phyloP scores from a whole-genome alignment of 139 green algal species.

The Ostreobium quekettii region DNA sequence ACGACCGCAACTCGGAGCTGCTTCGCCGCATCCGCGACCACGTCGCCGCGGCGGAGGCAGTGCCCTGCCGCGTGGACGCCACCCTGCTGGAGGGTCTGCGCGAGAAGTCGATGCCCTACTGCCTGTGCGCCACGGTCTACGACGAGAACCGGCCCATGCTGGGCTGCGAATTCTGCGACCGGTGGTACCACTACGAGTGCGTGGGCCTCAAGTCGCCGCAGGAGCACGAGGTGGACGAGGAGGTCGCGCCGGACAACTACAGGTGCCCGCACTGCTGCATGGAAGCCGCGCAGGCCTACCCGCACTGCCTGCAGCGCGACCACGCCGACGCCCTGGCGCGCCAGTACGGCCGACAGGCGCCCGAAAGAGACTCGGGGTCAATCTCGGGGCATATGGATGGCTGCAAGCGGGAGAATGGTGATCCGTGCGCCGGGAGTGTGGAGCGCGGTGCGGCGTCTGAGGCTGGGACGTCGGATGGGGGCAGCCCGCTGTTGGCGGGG shows the following conservation, averaged over 20 bases:
- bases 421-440: no score
- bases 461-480: no score
- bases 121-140: slow-evolving; percentile 2
- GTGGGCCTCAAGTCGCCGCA: no score
- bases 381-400: no score
- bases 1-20: neutral
- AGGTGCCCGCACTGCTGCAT: slow-evolving; percentile 10
- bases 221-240: no score
- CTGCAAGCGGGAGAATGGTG: no score
- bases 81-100: slow-evolving; percentile 5
- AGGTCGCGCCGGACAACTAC: neutral
- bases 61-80: neutral
- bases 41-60: neutral
- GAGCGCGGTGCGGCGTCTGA: no score
- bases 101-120: slow-evolving; percentile 4
- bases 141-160: slow-evolving; percentile 8
- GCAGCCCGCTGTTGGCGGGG: no score
- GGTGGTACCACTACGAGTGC: slow-evolving; percentile 7
- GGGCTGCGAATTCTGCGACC: slow-evolving; percentile 12
- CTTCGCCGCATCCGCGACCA: neutral
- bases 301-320: neutral
- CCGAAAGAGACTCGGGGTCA: no score
- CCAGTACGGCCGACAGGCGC: neutral
- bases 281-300: neutral
- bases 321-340: neutral